These are phyloP conservation scores for Ascodesmis nigricans DNA, from an alignment of 495 filamentous ascomycete genomes.

Conservation along the genomic window DNA sequence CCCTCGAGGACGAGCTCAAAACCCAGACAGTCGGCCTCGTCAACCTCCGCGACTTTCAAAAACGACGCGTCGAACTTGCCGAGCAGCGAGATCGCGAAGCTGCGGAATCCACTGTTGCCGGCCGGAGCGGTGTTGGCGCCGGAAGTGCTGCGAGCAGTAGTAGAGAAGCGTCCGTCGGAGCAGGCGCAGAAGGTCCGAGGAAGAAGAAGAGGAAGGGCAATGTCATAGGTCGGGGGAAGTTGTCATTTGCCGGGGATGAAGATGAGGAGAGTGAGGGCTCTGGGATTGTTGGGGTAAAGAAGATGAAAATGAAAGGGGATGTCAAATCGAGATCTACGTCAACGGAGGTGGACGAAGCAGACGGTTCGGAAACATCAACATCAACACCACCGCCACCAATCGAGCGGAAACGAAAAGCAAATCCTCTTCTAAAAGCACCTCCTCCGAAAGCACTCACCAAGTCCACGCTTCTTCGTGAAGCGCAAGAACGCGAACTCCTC, in stretches of 20 bases:
- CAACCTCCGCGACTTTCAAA: conserved; percentile 81
- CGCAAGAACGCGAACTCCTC: conserved; percentile 55
- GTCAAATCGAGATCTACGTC: conserved; percentile 1
- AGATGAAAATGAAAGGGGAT: conserved; percentile 1
- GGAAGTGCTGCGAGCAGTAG: conserved; percentile 15
- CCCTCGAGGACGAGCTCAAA: conserved; percentile 75
- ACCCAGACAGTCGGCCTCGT: conserved; percentile 87
- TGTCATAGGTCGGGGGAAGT: conserved; percentile 34
- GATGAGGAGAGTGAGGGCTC: conserved; percentile 28
- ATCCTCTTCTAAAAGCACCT: conserved; percentile 30
- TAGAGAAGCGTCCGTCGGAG: no score
- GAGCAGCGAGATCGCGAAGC: conserved; percentile 78
- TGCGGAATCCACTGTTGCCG: no score
- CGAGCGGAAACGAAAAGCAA: conserved; percentile 24
- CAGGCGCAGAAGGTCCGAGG: conserved; percentile 26
- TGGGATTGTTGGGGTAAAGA: neutral
- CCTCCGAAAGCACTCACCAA: conserved; percentile 70
- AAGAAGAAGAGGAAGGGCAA: conserved; percentile 46
- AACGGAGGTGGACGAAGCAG: no score
- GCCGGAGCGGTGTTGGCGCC: conserved; percentile 9
- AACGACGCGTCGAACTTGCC: conserved; percentile 79
- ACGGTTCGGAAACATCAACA: neutral
- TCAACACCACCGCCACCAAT: conserved; percentile 5
- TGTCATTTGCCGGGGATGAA: conserved; percentile 46
- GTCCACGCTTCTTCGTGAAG: conserved; percentile 57